phyloP scores from a whole-genome alignment of 768 basidiomycete genomes.

The Russula brevipes region DNA sequence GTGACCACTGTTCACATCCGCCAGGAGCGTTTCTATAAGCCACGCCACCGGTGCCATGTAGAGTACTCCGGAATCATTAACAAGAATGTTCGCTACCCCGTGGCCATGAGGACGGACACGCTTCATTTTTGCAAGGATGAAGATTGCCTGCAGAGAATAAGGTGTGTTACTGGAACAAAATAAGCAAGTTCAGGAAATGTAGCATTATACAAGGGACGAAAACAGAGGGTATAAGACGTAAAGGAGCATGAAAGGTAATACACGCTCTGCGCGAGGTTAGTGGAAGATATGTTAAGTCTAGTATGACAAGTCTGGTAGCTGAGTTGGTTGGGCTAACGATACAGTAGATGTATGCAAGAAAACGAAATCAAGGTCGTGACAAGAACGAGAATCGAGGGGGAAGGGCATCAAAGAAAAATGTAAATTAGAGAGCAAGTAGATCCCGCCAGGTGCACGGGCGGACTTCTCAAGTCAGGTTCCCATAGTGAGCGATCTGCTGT shows the following conservation, averaged over 20 bases:
- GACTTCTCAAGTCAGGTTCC: constrained; percentile 4
- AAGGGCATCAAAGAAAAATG: not conserved
- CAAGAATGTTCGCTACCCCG: too few relatives aligned
- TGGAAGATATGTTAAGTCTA: constrained; percentile 7
- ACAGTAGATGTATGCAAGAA: constrained; percentile 8
- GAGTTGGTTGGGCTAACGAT: constrained; percentile 18
- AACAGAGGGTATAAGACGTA: not conserved
- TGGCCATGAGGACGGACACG: too few relatives aligned
- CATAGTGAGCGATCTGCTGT: constrained; percentile 15
- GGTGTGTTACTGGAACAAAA: not conserved
- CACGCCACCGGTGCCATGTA: too few relatives aligned
- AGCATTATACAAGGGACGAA: constrained; percentile 4
- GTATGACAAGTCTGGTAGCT: constrained; percentile 4
- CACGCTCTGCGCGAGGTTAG: constrained; percentile 7
- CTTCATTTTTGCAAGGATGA: not conserved
- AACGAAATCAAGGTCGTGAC: not conserved
- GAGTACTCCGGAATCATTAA: too few relatives aligned
- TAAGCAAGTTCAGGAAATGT: not conserved
- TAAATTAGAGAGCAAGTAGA: not conserved
- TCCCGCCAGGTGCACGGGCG: not conserved
- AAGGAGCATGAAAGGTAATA: not conserved
- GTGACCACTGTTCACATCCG: too few relatives aligned
- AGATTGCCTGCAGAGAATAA: not conserved
- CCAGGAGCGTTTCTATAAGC: too few relatives aligned
- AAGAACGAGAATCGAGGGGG: not conserved